Conservation (phyloP, 1,284 basidiomycete species). For the Papiliotrema nemorosa region DNA sequence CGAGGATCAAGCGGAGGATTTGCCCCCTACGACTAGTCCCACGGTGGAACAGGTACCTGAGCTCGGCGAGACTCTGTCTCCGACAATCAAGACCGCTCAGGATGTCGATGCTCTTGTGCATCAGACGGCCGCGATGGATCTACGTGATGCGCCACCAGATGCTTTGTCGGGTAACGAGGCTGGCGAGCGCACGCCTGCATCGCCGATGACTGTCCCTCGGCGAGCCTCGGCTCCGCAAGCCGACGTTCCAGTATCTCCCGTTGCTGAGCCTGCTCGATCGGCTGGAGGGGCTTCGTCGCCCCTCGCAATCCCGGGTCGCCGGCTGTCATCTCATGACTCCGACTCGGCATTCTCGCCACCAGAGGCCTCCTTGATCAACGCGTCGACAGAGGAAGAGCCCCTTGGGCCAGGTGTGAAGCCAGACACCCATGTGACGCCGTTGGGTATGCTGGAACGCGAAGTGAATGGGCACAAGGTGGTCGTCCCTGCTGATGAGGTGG, state of each 20-base stretch:
- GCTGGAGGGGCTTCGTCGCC: slow-evolving; percentile 1
- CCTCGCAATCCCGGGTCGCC: neutral
- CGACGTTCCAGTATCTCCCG: too few species aligned
- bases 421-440: slow-evolving; percentile 31
- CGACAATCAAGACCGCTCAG: neutral
- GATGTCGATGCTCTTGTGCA: neutral
- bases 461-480: slow-evolving; percentile 35
- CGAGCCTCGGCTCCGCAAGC: neutral
- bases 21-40: slow-evolving; percentile 33
- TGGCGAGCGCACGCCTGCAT: neutral
- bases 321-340: slow-evolving; percentile 5
- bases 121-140: neutral
- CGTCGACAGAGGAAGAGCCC: slow-evolving; percentile 31
- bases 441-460: slow-evolving; percentile 39
- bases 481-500: slow-evolving; percentile 47
- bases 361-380: slow-evolving; percentile 32
- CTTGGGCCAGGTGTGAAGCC: slow-evolving; percentile 45
- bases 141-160: neutral
- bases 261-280: neutral
- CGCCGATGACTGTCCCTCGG: slow-evolving; percentile 2
- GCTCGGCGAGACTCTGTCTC: neutral
- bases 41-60: slow-evolving; percentile 6
- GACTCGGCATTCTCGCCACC: slow-evolving; percentile 35
- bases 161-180: neutral
- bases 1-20: slow-evolving; percentile 37